Conservation (phyloP, 2,329 filamentous ascomycete genomes). For the Neonectria magnoliae region DNA sequence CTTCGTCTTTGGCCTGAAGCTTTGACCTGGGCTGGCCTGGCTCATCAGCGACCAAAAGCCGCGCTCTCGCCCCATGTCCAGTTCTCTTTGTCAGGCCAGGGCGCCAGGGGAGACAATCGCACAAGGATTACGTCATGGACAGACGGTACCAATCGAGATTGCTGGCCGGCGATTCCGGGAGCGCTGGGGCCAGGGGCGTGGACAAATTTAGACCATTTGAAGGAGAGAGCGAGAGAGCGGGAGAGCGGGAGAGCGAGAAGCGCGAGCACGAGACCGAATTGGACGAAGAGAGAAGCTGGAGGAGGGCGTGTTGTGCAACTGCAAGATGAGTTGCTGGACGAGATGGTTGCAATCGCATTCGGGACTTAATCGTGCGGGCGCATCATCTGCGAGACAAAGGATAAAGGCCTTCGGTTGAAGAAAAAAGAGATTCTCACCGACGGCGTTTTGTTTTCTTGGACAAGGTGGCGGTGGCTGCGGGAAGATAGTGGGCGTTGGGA, state of each 20-base stretch:
- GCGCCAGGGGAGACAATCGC: constrained; percentile 16
- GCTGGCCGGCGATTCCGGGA: constrained; percentile 28
- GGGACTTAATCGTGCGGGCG: neutral
- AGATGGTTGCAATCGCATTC: neutral
- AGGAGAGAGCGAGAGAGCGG: neutral
- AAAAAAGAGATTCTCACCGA: neutral
- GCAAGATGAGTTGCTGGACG: neutral
- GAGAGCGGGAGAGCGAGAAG: neutral
- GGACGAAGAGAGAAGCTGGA: neutral
- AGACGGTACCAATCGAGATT: constrained; percentile 24
- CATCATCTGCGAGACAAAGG: neutral
- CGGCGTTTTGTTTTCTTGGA: neutral
- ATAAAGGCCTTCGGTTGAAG: neutral
- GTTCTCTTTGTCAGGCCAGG: constrained; percentile 27
- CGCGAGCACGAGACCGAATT: neutral
- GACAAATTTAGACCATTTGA: constrained; percentile 11
- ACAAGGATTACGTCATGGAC: constrained; percentile 35
- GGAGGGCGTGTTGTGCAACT: neutral
- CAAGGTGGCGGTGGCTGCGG: constrained; percentile 18
- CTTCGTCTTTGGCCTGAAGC: neutral
- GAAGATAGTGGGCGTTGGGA: constrained; percentile 13
- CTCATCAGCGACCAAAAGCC: neutral
- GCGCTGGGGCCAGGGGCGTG: constrained; percentile 7
- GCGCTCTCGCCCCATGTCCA: constrained; percentile 31
- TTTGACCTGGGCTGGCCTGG: constrained; percentile 2